Evolutionary conservation across 2,329 filamentous ascomycete species (phyloP), one percentile per base, ranked within the genome.

Genomic region (Penicillium sp.): DNA sequence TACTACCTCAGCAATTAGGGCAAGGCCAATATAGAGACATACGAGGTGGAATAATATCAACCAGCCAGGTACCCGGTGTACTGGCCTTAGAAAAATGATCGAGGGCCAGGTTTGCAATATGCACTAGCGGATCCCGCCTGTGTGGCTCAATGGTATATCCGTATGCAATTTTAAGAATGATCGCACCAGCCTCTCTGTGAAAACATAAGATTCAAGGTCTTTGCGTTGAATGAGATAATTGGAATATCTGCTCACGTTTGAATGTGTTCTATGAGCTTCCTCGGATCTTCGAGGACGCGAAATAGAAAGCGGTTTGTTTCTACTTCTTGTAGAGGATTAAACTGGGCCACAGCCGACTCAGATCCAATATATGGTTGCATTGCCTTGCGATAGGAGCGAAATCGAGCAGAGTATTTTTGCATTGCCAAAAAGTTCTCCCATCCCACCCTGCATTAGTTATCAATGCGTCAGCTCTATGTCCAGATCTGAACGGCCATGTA

Each of bases 281-380:
- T 63, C 0, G 78, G 80, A 0, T 74, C 67, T 0, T 78, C 64
- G 19, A 80, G 65, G 0, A 80, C 60, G 10, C 76, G 75, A 27
- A 79, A 67, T 12, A 83, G 66, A 42, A 82, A 80, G 3, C 76
- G 75, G 2, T 72, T 70, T 2, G 72, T 72, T 56, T 84, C 81
- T 1, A 68, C 65, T 42, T 83, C 78, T 57, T 82, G 78, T 0
- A 80, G 37, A 0, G 57, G 33, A 37, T 78, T 67, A 57, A 78
- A 82, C 21, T 76, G 73, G 1, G 74, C 58, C 0, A 78, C 73
- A 0, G 71, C 62, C 0, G 62, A 55, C 37, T 77, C 78, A 0
- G 79, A 77, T 0, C 82, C 81, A 6, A 84, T 69, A 13, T 78
- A 70, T n/a, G 74, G 72, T 27, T 73, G 70, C 41, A 80, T 73